Percentiles rank a stretch among this genome's conserved stretches.
Evolutionary conservation across 148 eudicot genomes (phyloP).

Genomic region (Persicaria maculosa): DNA sequence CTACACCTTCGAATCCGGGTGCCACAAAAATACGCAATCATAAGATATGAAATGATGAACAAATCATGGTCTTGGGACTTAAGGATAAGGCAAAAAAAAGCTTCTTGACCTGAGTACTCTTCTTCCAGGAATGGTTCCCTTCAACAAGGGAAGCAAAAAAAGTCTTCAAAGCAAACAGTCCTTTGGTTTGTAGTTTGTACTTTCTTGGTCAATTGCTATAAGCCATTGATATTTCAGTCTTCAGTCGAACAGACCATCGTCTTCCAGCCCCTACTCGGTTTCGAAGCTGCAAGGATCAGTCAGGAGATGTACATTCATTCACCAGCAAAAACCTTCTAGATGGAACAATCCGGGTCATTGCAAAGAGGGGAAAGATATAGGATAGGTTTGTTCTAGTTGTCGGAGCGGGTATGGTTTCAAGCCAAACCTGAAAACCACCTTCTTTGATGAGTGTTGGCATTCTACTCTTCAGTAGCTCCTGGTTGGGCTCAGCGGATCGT

Average conservation of each 20-base stretch:
- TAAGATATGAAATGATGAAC: background rate
- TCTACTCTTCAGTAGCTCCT: conserved; percentile 48
- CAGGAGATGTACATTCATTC: background rate
- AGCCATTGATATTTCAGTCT: background rate
- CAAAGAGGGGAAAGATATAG: background rate
- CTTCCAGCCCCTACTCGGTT: background rate
- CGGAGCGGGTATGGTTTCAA: background rate
- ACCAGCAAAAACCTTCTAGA: background rate
- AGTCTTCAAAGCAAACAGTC: background rate
- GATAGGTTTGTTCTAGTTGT: background rate
- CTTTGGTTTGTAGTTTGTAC: background rate
- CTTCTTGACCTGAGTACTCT: background rate
- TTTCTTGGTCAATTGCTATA: background rate
- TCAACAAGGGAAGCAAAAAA: background rate
- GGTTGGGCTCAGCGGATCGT: conserved; percentile 62
- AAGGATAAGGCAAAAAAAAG: background rate
- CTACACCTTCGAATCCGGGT: background rate
- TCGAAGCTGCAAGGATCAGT: background rate
- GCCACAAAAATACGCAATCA: background rate
- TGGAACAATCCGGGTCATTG: background rate
- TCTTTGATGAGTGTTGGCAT: conserved; percentile 15
- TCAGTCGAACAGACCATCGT: background rate
- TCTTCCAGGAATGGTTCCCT: conserved; percentile 4
- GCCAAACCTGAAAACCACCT: background rate
- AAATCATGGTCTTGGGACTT: background rate